Conservation (phyloP, 2,329 filamentous ascomycete genomes). For the Venturia nashicola region DNA sequence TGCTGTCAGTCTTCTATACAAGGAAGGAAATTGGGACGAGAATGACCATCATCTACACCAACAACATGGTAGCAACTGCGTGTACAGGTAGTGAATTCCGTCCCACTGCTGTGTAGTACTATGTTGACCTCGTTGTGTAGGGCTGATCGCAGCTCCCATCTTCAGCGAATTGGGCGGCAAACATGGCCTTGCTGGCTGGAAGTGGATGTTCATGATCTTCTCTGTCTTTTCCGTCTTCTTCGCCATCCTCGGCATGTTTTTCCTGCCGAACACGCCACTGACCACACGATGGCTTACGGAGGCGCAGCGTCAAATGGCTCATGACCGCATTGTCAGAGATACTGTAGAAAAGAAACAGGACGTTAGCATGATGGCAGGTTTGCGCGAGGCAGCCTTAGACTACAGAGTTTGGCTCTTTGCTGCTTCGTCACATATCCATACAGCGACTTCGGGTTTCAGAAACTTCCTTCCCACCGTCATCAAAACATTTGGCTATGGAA, state of each 20-base stretch:
- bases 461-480: conserved; percentile 37
- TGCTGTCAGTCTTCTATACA: conserved; percentile 31
- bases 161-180: conserved; percentile 36
- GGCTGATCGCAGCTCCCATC: conserved; percentile 41
- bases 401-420: conserved; percentile 39
- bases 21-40: conserved; percentile 39
- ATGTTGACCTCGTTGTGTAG: conserved; percentile 17
- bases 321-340: conserved; percentile 36
- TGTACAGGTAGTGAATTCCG: conserved; percentile 21
- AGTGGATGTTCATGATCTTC: conserved; percentile 36
- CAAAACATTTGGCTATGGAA: conserved; percentile 36
- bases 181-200: conserved; percentile 40
- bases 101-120: neutral
- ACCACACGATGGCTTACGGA: conserved; percentile 27
- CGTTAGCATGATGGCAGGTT: conserved; percentile 28
- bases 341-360: conserved; percentile 22
- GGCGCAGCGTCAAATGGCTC: conserved; percentile 27
- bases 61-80: conserved; percentile 30
- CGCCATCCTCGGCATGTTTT: conserved; percentile 22
- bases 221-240: conserved; percentile 18
- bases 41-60: conserved; percentile 40
- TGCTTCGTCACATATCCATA: conserved; percentile 33
- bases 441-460: conserved; percentile 28
- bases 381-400: conserved; percentile 31
- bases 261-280: conserved; percentile 28